These are phyloP conservation scores for Russula earlei DNA, from an alignment of 768 basidiomycete genomes.

Conservation along the genomic window DNA sequence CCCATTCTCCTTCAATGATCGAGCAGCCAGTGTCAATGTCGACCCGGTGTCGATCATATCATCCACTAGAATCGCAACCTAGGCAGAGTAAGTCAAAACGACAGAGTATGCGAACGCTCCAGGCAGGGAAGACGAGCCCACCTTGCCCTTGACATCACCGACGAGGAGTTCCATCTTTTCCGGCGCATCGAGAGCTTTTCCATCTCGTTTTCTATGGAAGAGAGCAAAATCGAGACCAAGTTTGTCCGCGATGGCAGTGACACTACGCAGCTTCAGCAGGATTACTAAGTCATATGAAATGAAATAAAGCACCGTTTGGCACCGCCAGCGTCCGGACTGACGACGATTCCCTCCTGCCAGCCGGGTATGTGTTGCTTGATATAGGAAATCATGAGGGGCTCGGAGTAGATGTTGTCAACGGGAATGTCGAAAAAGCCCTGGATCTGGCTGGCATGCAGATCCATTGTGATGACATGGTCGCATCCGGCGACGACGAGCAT, in stretches of 20 bases:
- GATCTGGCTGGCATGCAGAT: slow-evolving; percentile 94
- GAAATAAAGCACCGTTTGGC: slow-evolving; percentile 93
- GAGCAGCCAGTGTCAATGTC: slow-evolving; percentile 78
- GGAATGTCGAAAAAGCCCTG: slow-evolving; percentile 99
- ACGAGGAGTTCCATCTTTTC: slow-evolving; percentile 91
- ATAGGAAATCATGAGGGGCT: slow-evolving; percentile 90
- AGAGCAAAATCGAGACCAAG: slow-evolving; percentile 92
- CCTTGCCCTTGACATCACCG: slow-evolving; percentile 89
- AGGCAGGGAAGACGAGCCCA: slow-evolving; percentile 22
- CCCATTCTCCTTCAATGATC: slow-evolving; percentile 82
- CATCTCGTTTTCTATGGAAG: slow-evolving; percentile 83
- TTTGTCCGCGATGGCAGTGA: slow-evolving; percentile 91
- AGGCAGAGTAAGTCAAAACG: slow-evolving; percentile 7
- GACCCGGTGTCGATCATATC: slow-evolving; percentile 97
- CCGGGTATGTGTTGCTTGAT: slow-evolving; percentile 78
- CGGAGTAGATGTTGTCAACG: slow-evolving; percentile 94
- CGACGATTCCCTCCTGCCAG: slow-evolving; percentile 86
- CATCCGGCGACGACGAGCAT: slow-evolving; percentile 96
- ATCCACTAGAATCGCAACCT: slow-evolving; percentile 93
- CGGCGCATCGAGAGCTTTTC: slow-evolving; percentile 51
- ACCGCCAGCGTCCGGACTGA: slow-evolving; percentile 95
- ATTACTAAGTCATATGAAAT: background rate
- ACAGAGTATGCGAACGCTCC: background rate
- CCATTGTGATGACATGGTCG: slow-evolving; percentile 99
- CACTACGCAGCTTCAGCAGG: slow-evolving; percentile 37